These are phyloP conservation scores for Bassia scoparia DNA, from an alignment of 148 eudicot genomes.

Conservation along the genomic window DNA sequence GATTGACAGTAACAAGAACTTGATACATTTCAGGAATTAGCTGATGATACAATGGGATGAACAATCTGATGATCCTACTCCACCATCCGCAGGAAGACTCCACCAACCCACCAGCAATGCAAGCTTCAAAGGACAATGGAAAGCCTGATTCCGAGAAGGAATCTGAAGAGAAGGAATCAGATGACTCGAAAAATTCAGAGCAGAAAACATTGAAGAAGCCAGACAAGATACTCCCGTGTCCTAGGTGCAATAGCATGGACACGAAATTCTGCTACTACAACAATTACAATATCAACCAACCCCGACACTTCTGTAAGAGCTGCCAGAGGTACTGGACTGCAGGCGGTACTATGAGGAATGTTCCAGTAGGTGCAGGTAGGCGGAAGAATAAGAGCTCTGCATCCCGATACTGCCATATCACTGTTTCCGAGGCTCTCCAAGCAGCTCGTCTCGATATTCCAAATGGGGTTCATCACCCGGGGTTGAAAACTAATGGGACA, in stretches of 20 bases:
- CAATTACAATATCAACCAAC: constrained; percentile 89
- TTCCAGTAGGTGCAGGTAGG: constrained; percentile 90
- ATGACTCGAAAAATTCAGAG: constrained; percentile 39
- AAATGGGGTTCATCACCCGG: constrained; percentile 41
- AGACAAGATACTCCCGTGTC: constrained; percentile 89
- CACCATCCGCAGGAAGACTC: constrained; percentile 27
- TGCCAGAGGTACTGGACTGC: constrained; percentile 99
- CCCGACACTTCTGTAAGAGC: constrained; percentile 89
- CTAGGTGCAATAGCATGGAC: constrained; percentile 96
- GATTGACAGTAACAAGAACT: constrained; percentile 11
- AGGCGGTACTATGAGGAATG: constrained; percentile 92
- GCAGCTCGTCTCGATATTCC: constrained; percentile 40
- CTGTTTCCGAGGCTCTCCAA: constrained; percentile 59
- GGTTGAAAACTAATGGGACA: constrained; percentile 43
- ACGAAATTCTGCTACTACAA: constrained; percentile 95
- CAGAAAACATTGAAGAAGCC: constrained; percentile 72
- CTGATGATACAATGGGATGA: constrained; percentile 32
- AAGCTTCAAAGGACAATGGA: constrained; percentile 34
- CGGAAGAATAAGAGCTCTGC: constrained; percentile 80
- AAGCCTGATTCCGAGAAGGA: constrained; percentile 47
- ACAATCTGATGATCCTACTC: constrained; percentile 22
- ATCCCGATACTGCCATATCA: constrained; percentile 48
- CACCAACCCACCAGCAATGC: constrained; percentile 15
- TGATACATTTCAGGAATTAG: constrained; percentile 43
- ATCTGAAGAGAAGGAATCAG: constrained; percentile 34